Evolutionary conservation across 2,329 filamentous ascomycete genomes (phyloP), one percentile per base, ranked within the genome.

Genomic region (Diaporthe vaccinii): DNA sequence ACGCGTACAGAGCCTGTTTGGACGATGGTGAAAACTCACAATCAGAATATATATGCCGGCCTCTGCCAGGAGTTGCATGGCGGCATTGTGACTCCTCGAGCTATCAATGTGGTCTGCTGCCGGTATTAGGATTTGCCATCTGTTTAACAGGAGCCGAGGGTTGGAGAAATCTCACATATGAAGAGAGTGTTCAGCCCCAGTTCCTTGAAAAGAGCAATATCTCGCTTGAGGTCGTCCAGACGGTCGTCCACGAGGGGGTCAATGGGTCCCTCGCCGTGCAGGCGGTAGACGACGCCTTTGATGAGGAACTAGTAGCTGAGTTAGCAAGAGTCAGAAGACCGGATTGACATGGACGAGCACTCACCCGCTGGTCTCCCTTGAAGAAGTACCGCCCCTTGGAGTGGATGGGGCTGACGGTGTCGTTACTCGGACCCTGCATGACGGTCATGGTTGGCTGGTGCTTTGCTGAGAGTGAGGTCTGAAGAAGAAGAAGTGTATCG

Each of bases 371-470:
- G 51, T 41, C 46, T 25, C 59, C 74, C 25, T 55, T 76, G 58
- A 75, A 84, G 68, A 79, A 83, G 58, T 80, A 84, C 36, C 79
- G 88, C 6, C 78, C 82, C 36, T 34, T 58, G 44, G 57, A n/a
- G 39, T 65, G 31, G 46, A 76, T 69, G 34, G 61, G 62, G 31
- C 46, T n/a, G 5, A 51, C 39, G 28, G 12, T 55, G 22, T 31
- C 44, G 28, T 25, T 49, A 7, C 51, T 57, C 2, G 15, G 28
- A 5, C 51, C 46, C 20, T 44, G 58, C 9, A 57, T 28, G 36
- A 36, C 51, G 34, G 22, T 39, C 71, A 73, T 73, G 49, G 17
- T 65, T 73, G 49, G 17, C 55, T 17, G 49, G 6, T 28, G 22
- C 0, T 2, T 55, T 55, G 49, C 22, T 41, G 65, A 55, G 44